Conservation (phyloP, 192 early-diverging fungal species). For the Phlyctochytrium bullatum region DNA sequence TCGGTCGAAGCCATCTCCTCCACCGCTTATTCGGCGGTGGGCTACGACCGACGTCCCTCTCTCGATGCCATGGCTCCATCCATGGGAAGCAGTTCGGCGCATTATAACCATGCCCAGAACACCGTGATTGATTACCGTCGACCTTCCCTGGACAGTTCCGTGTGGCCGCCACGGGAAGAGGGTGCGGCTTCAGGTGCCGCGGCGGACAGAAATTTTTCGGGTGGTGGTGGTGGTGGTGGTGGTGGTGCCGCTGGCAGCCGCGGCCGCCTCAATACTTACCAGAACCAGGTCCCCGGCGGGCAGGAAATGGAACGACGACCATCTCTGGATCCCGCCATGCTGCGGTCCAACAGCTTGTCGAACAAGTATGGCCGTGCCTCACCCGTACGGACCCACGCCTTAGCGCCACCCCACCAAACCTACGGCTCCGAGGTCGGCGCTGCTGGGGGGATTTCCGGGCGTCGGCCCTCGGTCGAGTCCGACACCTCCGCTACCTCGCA, state of each 20-base stretch:
- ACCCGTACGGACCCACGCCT: background rate
- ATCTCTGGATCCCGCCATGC: background rate
- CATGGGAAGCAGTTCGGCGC: no score
- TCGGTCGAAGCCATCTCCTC: background rate
- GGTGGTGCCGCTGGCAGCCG: background rate
- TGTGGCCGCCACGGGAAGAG: background rate
- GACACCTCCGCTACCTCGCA: background rate
- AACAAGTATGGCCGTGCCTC: background rate
- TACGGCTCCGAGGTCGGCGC: no score
- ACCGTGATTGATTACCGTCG: background rate
- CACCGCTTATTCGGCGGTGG: background rate
- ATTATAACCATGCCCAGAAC: background rate
- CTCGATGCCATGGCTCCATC: background rate
- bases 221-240: background rate
- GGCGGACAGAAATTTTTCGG: background rate
- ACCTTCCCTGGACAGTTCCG: constrained; percentile 1
- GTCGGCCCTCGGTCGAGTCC: background rate
- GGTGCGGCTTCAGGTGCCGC: background rate
- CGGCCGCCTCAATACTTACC: background rate
- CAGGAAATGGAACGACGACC: background rate
- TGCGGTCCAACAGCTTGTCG: background rate
- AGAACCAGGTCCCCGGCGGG: background rate
- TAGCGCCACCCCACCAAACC: background rate
- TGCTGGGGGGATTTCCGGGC: constrained; percentile 1
- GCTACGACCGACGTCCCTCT: background rate